phyloP scores from a whole-genome alignment of 345 rosid species.

The Xanthoceras sorbifolium region DNA sequence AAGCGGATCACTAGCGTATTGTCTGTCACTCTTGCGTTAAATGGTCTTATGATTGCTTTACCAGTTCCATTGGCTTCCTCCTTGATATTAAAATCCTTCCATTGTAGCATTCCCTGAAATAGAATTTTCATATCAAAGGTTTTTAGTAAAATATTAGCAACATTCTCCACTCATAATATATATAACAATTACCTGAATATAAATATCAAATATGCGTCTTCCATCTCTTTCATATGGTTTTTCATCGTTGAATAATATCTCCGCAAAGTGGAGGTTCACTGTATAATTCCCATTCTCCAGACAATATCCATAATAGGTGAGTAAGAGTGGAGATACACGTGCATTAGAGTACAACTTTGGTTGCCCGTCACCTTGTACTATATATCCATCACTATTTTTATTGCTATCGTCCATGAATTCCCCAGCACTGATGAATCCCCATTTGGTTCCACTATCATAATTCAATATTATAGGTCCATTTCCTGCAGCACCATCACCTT shows the following conservation, averaged over 20 bases:
- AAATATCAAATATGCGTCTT: constrained; percentile 52
- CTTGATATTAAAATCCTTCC: constrained; percentile 35
- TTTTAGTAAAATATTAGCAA: not conserved
- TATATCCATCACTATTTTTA: constrained; percentile 12
- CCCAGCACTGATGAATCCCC: constrained; percentile 64
- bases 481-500: constrained; percentile 37
- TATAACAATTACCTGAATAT: constrained; percentile 49
- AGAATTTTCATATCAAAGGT: not conserved
- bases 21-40: constrained; percentile 28
- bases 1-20: constrained; percentile 43
- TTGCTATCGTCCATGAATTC: constrained; percentile 43
- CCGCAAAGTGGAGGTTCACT: constrained; percentile 55
- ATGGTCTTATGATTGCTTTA: constrained; percentile 20
- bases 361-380: constrained; percentile 16
- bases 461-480: constrained; percentile 40
- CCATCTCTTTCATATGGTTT: constrained; percentile 40
- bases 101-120: constrained; percentile 32
- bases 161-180: no score
- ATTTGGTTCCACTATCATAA: constrained; percentile 22
- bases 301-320: constrained; percentile 53
- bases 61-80: constrained; percentile 36
- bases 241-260: constrained; percentile 46
- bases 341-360: constrained; percentile 44
- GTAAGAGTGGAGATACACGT: constrained; percentile 46
- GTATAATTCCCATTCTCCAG: constrained; percentile 51